These are phyloP conservation scores for button mushroom (Agaricus bisporus) DNA, from an alignment of 768 basidiomycete genomes.

Conservation along the genomic window DNA sequence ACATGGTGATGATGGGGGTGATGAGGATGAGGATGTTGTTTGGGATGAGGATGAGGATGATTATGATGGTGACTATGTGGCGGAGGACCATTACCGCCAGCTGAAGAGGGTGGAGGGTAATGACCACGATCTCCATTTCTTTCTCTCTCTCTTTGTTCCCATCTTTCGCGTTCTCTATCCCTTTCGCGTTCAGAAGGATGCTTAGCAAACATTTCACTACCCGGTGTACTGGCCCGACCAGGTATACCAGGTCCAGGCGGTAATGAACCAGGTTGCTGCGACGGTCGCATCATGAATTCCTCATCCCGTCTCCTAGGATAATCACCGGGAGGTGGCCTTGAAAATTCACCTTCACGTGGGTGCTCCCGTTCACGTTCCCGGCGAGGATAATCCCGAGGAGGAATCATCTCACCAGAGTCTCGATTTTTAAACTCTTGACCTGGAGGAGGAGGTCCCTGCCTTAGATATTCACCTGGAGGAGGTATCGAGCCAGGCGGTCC, in stretches of 20 bases:
- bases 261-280: background rate
- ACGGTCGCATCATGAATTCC: background rate
- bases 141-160: slow-evolving; percentile 12
- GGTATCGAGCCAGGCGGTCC: slow-evolving; percentile 7
- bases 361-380: slow-evolving; percentile 8
- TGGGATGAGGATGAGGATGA: slow-evolving; percentile 4
- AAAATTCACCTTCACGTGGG: slow-evolving; percentile 5
- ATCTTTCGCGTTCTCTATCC: slow-evolving; percentile 11
- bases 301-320: slow-evolving; percentile 9
- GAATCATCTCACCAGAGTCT: slow-evolving; percentile 5
- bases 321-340: slow-evolving; percentile 3
- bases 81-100: background rate
- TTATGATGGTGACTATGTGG: slow-evolving; percentile 1
- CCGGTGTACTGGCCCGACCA: slow-evolving; percentile 1
- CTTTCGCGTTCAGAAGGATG: slow-evolving; percentile 10
- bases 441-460: slow-evolving; percentile 6
- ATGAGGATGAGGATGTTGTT: background rate
- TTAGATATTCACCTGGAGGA: slow-evolving; percentile 6
- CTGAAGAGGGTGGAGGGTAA: background rate
- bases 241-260: slow-evolving; percentile 7
- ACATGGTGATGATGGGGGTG: slow-evolving; percentile 1
- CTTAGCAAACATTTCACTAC: background rate
- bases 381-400: slow-evolving; percentile 2
- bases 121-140: slow-evolving; percentile 9
- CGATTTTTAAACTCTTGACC: slow-evolving; percentile 3